Conservation (phyloP, 768 basidiomycete species). For the Mycena kentingensis region DNA sequence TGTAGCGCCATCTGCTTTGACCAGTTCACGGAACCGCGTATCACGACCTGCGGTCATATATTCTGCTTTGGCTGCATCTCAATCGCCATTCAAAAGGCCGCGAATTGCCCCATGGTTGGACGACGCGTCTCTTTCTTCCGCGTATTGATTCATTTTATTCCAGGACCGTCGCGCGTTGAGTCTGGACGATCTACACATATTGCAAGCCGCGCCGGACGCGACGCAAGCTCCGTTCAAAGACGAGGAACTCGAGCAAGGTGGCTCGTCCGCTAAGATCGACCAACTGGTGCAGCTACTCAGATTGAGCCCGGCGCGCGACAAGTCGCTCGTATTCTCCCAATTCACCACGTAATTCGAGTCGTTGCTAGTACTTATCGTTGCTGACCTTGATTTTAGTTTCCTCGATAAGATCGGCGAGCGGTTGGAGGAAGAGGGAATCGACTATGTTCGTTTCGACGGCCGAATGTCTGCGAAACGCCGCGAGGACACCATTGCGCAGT, state of each 20-base stretch:
- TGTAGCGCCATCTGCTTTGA: conserved; percentile 67
- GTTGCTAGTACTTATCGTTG: neutral
- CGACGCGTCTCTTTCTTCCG: neutral
- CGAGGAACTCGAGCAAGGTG: conserved; percentile 41
- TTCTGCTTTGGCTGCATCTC: conserved; percentile 75
- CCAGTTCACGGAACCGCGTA: conserved; percentile 62
- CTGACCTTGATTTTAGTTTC: conserved; percentile 6
- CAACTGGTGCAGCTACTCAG: conserved; percentile 74
- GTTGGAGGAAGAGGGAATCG: conserved; percentile 67
- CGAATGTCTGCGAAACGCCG: conserved; percentile 80
- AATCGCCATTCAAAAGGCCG: conserved; percentile 68
- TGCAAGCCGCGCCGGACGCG: conserved; percentile 64
- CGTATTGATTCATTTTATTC: conserved; percentile 6
- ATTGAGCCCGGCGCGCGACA: conserved; percentile 68
- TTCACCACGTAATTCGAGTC: conserved; percentile 65
- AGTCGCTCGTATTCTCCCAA: conserved; percentile 87
- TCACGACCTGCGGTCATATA: conserved; percentile 71
- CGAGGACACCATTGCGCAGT: conserved; percentile 68
- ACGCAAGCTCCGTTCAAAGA: conserved; percentile 58
- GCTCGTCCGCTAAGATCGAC: conserved; percentile 84
- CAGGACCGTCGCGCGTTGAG: conserved; percentile 72
- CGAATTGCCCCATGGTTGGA: conserved; percentile 80
- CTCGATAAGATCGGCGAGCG: conserved; percentile 63
- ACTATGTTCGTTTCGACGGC: conserved; percentile 83
- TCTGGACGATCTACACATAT: conserved; percentile 59